A percentile compares a stretch with the other conserved stretches of the same genome.
These are phyloP conservation scores for Termitomyces sp. DNA, from an alignment of 768 basidiomycete species.

Conservation along the genomic window DNA sequence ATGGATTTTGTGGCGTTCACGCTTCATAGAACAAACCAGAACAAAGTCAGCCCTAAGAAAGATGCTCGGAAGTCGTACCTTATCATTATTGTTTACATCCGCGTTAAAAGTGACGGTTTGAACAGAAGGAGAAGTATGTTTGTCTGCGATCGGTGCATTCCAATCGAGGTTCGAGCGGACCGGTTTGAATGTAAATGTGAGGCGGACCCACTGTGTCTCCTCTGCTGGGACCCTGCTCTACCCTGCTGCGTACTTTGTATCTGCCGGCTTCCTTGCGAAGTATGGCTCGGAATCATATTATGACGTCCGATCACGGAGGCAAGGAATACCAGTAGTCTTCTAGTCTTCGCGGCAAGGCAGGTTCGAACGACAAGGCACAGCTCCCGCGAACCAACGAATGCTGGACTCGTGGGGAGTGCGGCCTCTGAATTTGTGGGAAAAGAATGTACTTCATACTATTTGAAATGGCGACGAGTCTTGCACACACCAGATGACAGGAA, in stretches of 20 bases:
- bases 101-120: background rate
- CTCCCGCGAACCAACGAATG: background rate
- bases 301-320: conserved; percentile 1
- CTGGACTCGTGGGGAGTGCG: background rate
- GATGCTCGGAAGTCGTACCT: background rate
- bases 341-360: background rate
- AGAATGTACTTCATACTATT: background rate
- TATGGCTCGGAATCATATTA: background rate
- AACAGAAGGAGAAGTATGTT: background rate
- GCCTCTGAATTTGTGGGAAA: background rate
- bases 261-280: background rate
- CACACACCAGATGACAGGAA: background rate
- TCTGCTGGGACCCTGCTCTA: no score
- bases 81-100: background rate
- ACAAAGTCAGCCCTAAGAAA: background rate
- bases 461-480: background rate
- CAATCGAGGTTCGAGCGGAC: background rate
- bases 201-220: no score
- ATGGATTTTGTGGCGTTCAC: conserved; percentile 13
- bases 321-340: background rate
- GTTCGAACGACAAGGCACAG: background rate
- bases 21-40: background rate
- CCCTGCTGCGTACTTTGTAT: background rate
- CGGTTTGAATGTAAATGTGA: no score
- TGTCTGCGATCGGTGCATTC: background rate